Conservation (phyloP, 1,284 basidiomycete species). For the Mycosarcoma mackinlayi region DNA sequence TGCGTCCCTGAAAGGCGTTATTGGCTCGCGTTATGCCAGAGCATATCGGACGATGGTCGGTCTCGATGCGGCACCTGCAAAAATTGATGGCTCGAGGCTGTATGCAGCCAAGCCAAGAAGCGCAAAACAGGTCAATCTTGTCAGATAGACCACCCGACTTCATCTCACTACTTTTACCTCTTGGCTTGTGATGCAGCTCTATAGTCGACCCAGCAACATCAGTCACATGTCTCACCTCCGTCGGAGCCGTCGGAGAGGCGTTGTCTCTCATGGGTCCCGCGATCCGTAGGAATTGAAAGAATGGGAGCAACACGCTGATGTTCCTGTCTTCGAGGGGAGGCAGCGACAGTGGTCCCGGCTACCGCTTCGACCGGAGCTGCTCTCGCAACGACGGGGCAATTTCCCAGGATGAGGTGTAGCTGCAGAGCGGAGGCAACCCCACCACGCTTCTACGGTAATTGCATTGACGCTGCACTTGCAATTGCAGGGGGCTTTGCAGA, state of each 20-base stretch:
- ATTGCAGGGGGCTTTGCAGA: too few relatives aligned
- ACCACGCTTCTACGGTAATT: background rate
- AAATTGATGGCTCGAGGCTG: background rate
- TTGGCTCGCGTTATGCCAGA: too few relatives aligned
- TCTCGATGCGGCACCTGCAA: background rate
- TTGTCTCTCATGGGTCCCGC: background rate
- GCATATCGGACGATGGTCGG: background rate
- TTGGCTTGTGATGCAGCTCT: background rate
- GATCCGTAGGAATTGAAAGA: background rate
- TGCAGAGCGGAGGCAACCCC: background rate
- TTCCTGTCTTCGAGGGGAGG: background rate
- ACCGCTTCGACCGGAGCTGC: too few relatives aligned
- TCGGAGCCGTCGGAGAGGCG: too few relatives aligned
- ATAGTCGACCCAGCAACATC: background rate
- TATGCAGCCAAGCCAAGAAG: background rate
- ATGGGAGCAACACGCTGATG: background rate
- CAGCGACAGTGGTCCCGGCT: background rate
- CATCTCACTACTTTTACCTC: conserved; percentile 2
- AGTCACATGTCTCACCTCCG: background rate
- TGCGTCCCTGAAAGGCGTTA: too few relatives aligned
- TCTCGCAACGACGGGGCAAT: too few relatives aligned
- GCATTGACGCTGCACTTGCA: background rate
- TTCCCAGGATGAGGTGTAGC: background rate
- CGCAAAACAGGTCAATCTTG: background rate
- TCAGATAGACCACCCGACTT: conserved; percentile 3